These are phyloP conservation scores for Pseudisothecium myosuroides DNA, from an alignment of 225 moss, liverwort and hornwort species.

Conservation along the genomic window DNA sequence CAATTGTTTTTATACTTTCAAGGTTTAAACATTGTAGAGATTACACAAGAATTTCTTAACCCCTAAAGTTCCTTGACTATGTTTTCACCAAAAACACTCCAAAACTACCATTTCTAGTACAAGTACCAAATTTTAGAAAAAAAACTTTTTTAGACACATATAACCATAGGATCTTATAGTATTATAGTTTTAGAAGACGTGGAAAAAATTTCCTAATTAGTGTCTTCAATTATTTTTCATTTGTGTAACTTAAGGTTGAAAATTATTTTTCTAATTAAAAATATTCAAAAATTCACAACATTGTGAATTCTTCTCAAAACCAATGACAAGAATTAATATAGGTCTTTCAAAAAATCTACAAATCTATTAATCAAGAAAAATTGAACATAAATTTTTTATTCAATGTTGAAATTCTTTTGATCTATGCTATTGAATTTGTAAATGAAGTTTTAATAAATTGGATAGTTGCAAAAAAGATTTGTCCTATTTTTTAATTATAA, in stretches of 20 bases:
- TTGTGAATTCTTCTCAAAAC: rapidly evolving
- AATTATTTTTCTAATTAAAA: background rate
- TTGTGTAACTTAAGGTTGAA: background rate
- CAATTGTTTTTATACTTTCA: background rate
- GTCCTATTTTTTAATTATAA: no score
- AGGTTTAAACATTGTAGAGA: background rate
- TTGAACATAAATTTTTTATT: background rate
- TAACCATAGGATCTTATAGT: no score
- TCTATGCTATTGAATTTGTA: background rate
- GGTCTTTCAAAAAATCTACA: background rate
- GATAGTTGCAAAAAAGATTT: background rate
- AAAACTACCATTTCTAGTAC: no score
- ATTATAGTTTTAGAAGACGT: no score
- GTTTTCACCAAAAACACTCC: no score
- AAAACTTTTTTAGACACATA: no score
- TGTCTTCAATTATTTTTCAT: background rate
- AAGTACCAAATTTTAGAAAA: no score
- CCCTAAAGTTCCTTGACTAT: no score
- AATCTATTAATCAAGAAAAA: no score
- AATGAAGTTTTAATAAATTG: background rate
- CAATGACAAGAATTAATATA: background rate
- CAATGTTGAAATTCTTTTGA: no score
- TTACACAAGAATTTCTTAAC: no score
- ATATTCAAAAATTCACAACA: no score
- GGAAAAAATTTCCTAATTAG: background rate